These are phyloP conservation scores for Myxozyma monticola DNA, from an alignment of 805 yeast genomes.

Conservation along the genomic window DNA sequence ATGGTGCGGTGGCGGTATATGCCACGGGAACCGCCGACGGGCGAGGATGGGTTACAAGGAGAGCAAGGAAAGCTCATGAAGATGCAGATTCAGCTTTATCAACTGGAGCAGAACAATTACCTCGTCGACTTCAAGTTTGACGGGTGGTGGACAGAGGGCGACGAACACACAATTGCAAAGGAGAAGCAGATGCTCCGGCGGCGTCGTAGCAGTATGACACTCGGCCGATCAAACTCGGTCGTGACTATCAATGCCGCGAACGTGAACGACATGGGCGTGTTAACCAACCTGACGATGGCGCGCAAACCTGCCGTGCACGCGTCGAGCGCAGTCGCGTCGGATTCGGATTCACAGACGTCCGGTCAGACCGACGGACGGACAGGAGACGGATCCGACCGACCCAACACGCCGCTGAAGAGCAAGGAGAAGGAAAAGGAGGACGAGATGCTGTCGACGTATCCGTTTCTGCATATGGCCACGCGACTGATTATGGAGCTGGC, in stretches of 20 bases:
- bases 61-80: slow-evolving; percentile 59
- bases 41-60: slow-evolving; percentile 31
- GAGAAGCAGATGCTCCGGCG: slow-evolving; percentile 27
- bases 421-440: slow-evolving; percentile 60
- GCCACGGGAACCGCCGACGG: slow-evolving; percentile 35
- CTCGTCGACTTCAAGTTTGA: slow-evolving; percentile 96
- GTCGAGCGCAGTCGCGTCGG: not conserved
- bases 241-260: slow-evolving; percentile 27
- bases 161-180: slow-evolving; percentile 28
- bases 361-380: not conserved
- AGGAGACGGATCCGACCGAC: slow-evolving; percentile 4
- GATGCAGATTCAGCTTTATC: slow-evolving; percentile 95
- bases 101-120: slow-evolving; percentile 92
- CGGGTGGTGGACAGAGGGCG: slow-evolving; percentile 75
- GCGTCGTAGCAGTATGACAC: slow-evolving; percentile 20
- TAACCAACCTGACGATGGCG: slow-evolving; percentile 17
- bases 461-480: slow-evolving; percentile 90
- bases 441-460: slow-evolving; percentile 92
- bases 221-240: slow-evolving; percentile 17
- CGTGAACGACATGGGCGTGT: slow-evolving; percentile 21
- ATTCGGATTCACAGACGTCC: not conserved
- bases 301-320: not conserved
- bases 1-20: slow-evolving; percentile 89
- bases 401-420: slow-evolving; percentile 9
- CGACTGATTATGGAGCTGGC: slow-evolving; percentile 94